Evolutionary conservation across 2,329 filamentous ascomycete genomes (phyloP).

Genomic region (Knufia fluminis): DNA sequence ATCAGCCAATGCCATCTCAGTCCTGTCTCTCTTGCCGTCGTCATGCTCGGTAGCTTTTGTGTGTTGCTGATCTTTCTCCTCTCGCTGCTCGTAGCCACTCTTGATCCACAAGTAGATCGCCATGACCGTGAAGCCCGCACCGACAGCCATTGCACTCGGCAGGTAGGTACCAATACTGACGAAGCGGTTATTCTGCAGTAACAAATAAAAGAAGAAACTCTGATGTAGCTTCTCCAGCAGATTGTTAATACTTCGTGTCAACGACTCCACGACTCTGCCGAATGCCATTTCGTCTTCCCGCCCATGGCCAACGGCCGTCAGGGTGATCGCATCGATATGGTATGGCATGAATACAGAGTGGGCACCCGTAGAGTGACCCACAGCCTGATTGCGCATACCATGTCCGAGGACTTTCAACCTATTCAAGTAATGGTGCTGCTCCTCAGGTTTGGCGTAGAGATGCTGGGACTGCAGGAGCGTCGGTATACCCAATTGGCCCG

Average conservation of each 20-base stretch:
- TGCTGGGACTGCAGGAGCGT: slow-evolving; percentile 62
- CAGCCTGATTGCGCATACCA: slow-evolving; percentile 84
- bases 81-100: slow-evolving; percentile 53
- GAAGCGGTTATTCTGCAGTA: slow-evolving; percentile 85
- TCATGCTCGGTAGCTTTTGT: slow-evolving; percentile 27
- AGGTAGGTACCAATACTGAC: slow-evolving; percentile 97
- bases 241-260: slow-evolving; percentile 92
- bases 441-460: slow-evolving; percentile 54
- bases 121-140: slow-evolving; percentile 90
- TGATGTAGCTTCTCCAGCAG: slow-evolving; percentile 93
- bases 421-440: slow-evolving; percentile 67
- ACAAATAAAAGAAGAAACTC: slow-evolving; percentile 97
- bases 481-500: slow-evolving; percentile 83
- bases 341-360: slow-evolving; percentile 97
- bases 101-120: slow-evolving; percentile 89
- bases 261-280: slow-evolving; percentile 77
- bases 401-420: slow-evolving; percentile 80
- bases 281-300: slow-evolving; percentile 98
- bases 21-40: slow-evolving; percentile 19
- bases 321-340: slow-evolving; percentile 88
- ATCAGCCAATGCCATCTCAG: background rate
- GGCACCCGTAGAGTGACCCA: slow-evolving; percentile 80
- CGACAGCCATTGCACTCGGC: slow-evolving; percentile 93
- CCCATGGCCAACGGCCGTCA: slow-evolving; percentile 80
- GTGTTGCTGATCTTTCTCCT: slow-evolving; percentile 20